Evolutionary conservation across 148 eudicot genomes (phyloP), one percentile per base, ranked within the genome.

Genomic region (Hydrangea macrophylla): DNA sequence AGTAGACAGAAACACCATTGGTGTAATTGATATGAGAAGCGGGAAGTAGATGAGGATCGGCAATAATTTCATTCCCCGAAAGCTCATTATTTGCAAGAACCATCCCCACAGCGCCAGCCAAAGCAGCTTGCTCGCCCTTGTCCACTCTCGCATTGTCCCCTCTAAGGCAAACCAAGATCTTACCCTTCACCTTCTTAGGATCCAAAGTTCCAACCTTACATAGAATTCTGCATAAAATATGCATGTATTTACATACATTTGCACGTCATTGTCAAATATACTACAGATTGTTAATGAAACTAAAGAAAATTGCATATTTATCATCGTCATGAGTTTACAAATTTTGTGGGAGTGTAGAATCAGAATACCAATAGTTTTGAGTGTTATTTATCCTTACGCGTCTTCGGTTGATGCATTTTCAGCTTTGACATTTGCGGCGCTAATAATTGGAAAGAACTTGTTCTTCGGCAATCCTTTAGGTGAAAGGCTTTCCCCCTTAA

Each of bases 401-500:
- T 84, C 84, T 27, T 44, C 61, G 30, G 60, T 64, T 15, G 88
- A 75, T 69, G 90, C 92, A 74, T 86, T 77, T 3, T 81, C 77
- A 44, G 81, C 79, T 77, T 77, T 83, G 31, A 88, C 96, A 36
- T 73, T 39, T 36, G 60, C 62, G 7, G 94, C 88, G 26, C 80
- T 81, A 24, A 86, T 73, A 42, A 93, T 28, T 3, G 83, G 84
- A 69, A 74, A 93, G 22, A 70, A 81, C 75, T 80, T 88, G 44
- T 76, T 69, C 10, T 58, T 65, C 13, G 77, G 85, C 65, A 93
- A 68, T 54, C 82, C 78, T 72, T 67, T 71, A 5, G 79, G 62
- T 7, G 96, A 84, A 58, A 93, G 87, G 76, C 98, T 93, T 76
- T 86, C 79, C 59, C 98, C 96, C 96, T 90, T 70, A 9, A n/a